Evolutionary conservation across 139 green algal species (phyloP).

Genomic region (Protoeuglena noctilucae): DNA sequence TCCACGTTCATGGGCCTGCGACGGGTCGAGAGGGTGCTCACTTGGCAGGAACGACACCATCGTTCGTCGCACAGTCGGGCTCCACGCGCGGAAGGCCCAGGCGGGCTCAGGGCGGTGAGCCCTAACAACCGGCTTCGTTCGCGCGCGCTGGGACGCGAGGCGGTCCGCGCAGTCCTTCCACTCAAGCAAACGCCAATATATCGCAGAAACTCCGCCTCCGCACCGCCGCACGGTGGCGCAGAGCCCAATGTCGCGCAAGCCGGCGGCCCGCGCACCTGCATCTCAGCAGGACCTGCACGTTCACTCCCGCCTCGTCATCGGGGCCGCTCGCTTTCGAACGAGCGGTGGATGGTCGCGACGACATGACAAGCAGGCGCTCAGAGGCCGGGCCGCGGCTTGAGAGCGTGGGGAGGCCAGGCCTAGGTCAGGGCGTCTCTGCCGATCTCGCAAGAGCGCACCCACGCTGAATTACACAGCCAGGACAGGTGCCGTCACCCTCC

Average conservation of each 20-base stretch:
- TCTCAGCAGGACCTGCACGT: conserved; percentile 88
- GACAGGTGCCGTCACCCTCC: too few relatives aligned
- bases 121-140: too few relatives aligned
- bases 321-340: background rate
- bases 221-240: background rate
- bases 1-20: conserved; percentile 53
- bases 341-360: conserved; percentile 4
- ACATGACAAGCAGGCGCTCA: conserved; percentile 22
- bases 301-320: conserved; percentile 40
- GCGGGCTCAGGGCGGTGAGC: too few relatives aligned
- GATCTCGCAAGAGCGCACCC: too few relatives aligned
- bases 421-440: too few relatives aligned
- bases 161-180: too few relatives aligned
- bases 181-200: conserved; percentile 6
- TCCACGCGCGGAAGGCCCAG: background rate
- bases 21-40: background rate
- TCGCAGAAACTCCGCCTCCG: background rate
- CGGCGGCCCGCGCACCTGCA: conserved; percentile 55
- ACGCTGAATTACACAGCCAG: too few relatives aligned
- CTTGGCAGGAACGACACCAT: background rate
- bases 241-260: background rate
- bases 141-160: too few relatives aligned
- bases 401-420: too few relatives aligned
- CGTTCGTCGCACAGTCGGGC: too few relatives aligned
- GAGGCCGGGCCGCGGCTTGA: conserved; percentile 14